A percentile compares a stretch with the other conserved stretches of the same genome.
Conservation (phyloP, 177 flowering plant genomes). For the Tripterygium wilfordii region DNA sequence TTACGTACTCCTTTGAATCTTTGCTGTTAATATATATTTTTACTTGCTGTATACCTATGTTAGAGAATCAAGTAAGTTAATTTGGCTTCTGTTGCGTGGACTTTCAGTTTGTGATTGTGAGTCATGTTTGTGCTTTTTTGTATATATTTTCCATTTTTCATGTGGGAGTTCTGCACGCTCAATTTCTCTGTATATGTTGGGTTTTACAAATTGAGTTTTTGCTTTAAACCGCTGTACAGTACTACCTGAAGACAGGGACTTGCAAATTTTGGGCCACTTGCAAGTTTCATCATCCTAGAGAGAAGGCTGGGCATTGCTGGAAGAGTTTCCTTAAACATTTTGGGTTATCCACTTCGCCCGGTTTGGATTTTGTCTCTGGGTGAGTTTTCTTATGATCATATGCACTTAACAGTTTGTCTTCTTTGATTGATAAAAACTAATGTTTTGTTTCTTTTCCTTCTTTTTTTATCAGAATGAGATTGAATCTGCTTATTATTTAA, state of each 20-base stretch:
- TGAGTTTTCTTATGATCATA: background rate
- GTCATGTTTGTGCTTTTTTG: no score
- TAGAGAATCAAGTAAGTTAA: background rate
- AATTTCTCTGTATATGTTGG: background rate
- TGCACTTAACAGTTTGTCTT: no score
- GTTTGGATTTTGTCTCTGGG: constrained; percentile 31
- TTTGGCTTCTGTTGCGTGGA: no score
- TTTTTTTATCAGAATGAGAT: constrained; percentile 55
- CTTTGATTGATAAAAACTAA: no score
- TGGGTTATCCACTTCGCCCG: constrained; percentile 97
- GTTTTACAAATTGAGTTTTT: constrained; percentile 7
- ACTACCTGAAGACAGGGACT: constrained; percentile 89
- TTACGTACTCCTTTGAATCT: no score
- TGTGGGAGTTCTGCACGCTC: background rate
- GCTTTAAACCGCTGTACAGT: constrained; percentile 40
- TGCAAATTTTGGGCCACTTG: constrained; percentile 98
- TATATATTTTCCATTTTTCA: background rate
- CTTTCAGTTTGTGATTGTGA: background rate
- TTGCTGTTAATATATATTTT: no score
- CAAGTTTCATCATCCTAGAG: constrained; percentile 97
- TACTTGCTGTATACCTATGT: no score
- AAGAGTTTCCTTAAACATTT: constrained; percentile 65
- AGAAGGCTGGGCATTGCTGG: constrained; percentile 93
- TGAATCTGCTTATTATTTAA: constrained; percentile 90
- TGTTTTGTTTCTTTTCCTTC: constrained; percentile 8